Conservation (phyloP, 305 asterid species). For the Nicotiana rustica region DNA sequence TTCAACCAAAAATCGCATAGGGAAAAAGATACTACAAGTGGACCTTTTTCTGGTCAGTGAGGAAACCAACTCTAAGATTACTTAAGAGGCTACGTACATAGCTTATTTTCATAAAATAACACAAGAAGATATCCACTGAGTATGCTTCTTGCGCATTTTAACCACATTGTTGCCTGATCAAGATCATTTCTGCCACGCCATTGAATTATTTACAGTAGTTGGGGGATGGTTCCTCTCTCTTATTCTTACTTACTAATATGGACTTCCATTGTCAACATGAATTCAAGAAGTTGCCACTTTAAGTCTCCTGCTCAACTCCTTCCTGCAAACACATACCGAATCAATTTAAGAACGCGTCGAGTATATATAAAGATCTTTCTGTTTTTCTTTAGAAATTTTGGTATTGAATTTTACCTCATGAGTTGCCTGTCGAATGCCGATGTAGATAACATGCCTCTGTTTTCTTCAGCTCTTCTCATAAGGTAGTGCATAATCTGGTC, state of each 20-base stretch:
- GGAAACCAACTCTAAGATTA: background rate
- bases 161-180: conserved; percentile 21
- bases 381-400: background rate
- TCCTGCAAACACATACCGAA: conserved; percentile 45
- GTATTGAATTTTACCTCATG: conserved; percentile 55
- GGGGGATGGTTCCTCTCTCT: background rate
- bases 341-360: background rate
- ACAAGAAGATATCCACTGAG: background rate
- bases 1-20: background rate
- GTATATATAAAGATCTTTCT: no score
- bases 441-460: conserved; percentile 70
- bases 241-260: conserved; percentile 24
- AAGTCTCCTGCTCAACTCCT: conserved; percentile 57
- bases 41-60: background rate
- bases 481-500: conserved; percentile 88
- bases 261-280: background rate
- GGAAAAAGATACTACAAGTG: conserved; percentile 14
- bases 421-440: conserved; percentile 64
- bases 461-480: conserved; percentile 86
- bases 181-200: conserved; percentile 1
- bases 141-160: background rate
- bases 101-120: background rate
- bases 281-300: conserved; percentile 20
- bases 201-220: conserved; percentile 31
- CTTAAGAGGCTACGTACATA: background rate